These are phyloP conservation scores for Botrytis porri DNA, from an alignment of 2,329 filamentous ascomycete species.

Conservation along the genomic window DNA sequence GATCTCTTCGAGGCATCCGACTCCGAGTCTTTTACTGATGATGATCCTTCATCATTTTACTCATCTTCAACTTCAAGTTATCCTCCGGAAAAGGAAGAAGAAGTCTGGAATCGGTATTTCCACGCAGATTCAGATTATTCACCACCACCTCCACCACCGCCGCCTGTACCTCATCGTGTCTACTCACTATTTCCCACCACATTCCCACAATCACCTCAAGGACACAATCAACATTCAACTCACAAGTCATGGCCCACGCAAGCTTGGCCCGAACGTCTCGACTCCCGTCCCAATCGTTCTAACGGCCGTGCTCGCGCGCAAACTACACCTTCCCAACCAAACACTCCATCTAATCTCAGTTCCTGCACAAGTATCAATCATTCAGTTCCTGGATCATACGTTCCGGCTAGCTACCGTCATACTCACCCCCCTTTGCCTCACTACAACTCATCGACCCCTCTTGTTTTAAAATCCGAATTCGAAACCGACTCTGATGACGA, in stretches of 20 bases:
- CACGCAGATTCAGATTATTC: background rate
- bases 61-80: slow-evolving; percentile 19
- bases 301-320: slow-evolving; percentile 9
- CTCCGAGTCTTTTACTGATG: slow-evolving; percentile 4
- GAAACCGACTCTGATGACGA: slow-evolving; percentile 17
- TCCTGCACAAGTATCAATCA: background rate
- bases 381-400: background rate
- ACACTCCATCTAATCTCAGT: slow-evolving; percentile 6
- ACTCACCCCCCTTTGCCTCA: background rate
- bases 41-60: slow-evolving; percentile 11
- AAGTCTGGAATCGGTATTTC: slow-evolving; percentile 19
- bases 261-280: slow-evolving; percentile 17
- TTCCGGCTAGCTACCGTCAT: slow-evolving; percentile 3
- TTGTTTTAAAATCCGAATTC: slow-evolving; percentile 14
- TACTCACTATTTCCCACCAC: slow-evolving; percentile 16
- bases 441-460: slow-evolving; percentile 4
- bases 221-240: slow-evolving; percentile 12
- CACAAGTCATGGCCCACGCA: slow-evolving; percentile 16
- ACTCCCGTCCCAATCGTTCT: slow-evolving; percentile 10
- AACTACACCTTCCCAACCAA: slow-evolving; percentile 5
- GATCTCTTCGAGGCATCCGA: slow-evolving; percentile 13
- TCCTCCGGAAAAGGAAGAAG: slow-evolving; percentile 9
- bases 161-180: background rate
- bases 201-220: background rate
- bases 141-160: background rate